Conservation (phyloP, 225 moss, liverwort and hornwort species). For the Pseudoscleropodium purum region DNA sequence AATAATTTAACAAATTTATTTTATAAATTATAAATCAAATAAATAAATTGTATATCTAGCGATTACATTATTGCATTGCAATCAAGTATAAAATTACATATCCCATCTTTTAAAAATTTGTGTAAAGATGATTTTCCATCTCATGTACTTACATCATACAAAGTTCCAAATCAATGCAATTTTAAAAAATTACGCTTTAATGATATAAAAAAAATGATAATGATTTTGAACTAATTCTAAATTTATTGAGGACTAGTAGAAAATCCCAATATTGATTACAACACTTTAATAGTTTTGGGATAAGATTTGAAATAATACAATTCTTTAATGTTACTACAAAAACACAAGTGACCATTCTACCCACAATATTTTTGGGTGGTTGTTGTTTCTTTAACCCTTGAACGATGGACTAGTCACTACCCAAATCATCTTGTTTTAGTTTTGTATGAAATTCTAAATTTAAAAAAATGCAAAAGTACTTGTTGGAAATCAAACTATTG, state of each 20-base stretch:
- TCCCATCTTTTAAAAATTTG: neutral
- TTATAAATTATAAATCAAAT: neutral
- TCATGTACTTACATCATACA: neutral
- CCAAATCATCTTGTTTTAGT: no score
- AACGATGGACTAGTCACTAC: no score
- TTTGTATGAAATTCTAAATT: no score
- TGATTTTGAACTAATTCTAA: neutral
- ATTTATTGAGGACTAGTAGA: neutral
- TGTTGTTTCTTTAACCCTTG: no score
- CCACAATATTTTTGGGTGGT: fast-evolving
- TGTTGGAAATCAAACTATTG: no score
- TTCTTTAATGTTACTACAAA: neutral
- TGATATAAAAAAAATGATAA: neutral
- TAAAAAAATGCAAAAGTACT: no score
- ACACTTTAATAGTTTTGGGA: no score
- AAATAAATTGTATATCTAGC: neutral
- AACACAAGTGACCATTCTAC: fast-evolving
- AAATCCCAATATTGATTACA: neutral
- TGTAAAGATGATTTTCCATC: no score
- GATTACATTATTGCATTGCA: fast-evolving
- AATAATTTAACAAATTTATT: no score
- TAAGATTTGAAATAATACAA: neutral
- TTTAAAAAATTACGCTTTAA: fast-evolving
- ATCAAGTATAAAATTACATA: neutral
- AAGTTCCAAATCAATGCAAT: no score